Evolutionary conservation across 1,284 basidiomycete genomes (phyloP).

Genomic region (Psilocybe mexicana): DNA sequence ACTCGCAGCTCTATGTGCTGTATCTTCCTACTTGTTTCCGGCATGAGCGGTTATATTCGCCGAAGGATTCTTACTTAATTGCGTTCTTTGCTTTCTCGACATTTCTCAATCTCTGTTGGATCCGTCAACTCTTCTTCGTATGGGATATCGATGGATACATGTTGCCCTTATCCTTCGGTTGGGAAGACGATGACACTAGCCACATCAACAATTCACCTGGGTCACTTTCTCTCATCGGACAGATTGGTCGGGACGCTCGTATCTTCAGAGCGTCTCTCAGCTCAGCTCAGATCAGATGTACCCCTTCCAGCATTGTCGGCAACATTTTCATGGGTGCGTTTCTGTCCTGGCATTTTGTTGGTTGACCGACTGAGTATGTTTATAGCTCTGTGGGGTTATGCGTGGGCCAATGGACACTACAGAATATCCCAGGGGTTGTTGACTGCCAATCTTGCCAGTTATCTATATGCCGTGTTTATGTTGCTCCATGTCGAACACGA

Average conservation of each 20-base stretch:
- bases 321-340: conserved; percentile 26
- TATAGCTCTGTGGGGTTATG: conserved; percentile 23
- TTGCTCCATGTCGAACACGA: conserved; percentile 22
- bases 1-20: conserved; percentile 21
- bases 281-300: conserved; percentile 24
- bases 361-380: neutral
- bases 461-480: conserved; percentile 31
- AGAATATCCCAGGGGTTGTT: conserved; percentile 26
- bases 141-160: conserved; percentile 15
- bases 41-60: conserved; percentile 10
- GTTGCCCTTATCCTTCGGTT: conserved; percentile 14
- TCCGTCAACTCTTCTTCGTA: conserved; percentile 15
- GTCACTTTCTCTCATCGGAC: neutral
- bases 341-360: neutral
- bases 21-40: conserved; percentile 1
- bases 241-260: neutral
- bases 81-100: conserved; percentile 15
- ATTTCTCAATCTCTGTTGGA: conserved; percentile 19
- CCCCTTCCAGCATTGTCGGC: conserved; percentile 26
- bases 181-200: conserved; percentile 5
- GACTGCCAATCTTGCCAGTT: conserved; percentile 22
- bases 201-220: neutral
- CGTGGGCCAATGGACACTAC: conserved; percentile 20
- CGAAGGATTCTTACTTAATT: conserved; percentile 14
- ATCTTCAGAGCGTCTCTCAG: conserved; percentile 12